Conservation (phyloP, 2,329 filamentous ascomycete genomes). For the Nothophoma quercina region DNA sequence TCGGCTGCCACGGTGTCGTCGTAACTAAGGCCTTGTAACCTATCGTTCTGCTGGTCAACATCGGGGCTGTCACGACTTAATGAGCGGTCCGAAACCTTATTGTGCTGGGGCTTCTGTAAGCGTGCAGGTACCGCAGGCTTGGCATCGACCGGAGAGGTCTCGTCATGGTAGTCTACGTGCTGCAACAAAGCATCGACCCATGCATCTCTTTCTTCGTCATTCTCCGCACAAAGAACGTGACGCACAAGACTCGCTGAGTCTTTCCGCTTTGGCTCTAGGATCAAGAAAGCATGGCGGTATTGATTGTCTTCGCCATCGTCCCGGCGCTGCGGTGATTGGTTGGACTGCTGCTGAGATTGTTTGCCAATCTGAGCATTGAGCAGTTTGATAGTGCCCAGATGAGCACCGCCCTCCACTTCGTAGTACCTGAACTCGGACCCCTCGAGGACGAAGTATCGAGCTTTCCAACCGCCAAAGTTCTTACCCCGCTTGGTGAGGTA, state of each 20-base stretch:
- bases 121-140: conserved; percentile 45
- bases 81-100: conserved; percentile 37
- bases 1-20: conserved; percentile 65
- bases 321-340: conserved; percentile 67
- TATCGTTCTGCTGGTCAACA: conserved; percentile 37
- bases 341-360: conserved; percentile 71
- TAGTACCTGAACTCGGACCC: conserved; percentile 84
- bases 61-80: conserved; percentile 51
- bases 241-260: conserved; percentile 87
- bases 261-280: conserved; percentile 95
- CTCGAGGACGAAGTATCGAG: conserved; percentile 74
- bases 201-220: conserved; percentile 86
- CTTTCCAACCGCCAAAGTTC: conserved; percentile 99
- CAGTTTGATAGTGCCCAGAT: conserved; percentile 92
- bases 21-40: conserved; percentile 61
- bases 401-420: conserved; percentile 86
- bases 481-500: conserved; percentile 97
- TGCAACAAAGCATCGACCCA: conserved; percentile 92
- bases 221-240: conserved; percentile 95
- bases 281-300: conserved; percentile 94
- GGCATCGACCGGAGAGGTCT: conserved; percentile 52
- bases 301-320: conserved; percentile 88
- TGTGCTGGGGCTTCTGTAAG: conserved; percentile 52
- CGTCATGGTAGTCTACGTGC: conserved; percentile 79
- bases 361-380: conserved; percentile 92